These are phyloP conservation scores for Simplicillium sp. DNA, from an alignment of 2,329 filamentous ascomycete species.

Conservation along the genomic window DNA sequence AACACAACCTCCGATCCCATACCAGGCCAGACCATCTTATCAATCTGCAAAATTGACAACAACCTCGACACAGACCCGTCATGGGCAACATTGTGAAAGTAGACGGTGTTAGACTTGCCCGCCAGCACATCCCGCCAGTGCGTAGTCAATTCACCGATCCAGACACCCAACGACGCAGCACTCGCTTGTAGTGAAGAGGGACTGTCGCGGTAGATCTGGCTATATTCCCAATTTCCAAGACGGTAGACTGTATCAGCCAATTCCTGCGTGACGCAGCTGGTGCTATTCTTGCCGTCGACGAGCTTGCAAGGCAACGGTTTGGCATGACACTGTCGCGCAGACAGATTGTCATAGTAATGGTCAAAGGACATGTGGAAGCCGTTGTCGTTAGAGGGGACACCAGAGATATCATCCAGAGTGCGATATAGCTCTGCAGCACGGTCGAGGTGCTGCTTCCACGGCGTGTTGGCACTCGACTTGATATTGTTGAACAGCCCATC, in stretches of 20 bases:
- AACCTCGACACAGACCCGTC: constrained; percentile 63
- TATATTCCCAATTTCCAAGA: constrained; percentile 73
- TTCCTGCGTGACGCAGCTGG: constrained; percentile 50
- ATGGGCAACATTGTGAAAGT: constrained; percentile 72
- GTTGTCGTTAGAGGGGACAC: constrained; percentile 42
- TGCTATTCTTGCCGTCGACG: constrained; percentile 31
- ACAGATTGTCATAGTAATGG: constrained; percentile 80
- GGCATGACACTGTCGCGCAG: constrained; percentile 65
- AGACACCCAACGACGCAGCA: constrained; percentile 58
- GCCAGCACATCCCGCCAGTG: constrained; percentile 48
- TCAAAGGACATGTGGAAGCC: constrained; percentile 67
- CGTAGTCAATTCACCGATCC: constrained; percentile 59
- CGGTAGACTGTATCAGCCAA: constrained; percentile 64
- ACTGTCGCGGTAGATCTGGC: constrained; percentile 63
- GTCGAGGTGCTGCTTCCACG: constrained; percentile 57
- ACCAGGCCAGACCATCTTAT: constrained; percentile 74
- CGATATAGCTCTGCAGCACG: constrained; percentile 44
- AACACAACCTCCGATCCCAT: constrained; percentile 76
- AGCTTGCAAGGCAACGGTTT: constrained; percentile 63
- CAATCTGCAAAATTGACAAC: constrained; percentile 60
- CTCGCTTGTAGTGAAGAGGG: constrained; percentile 52
- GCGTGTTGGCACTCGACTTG: constrained; percentile 28
- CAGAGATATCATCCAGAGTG: constrained; percentile 58
- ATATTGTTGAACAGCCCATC: constrained; percentile 30
- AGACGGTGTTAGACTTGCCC: constrained; percentile 32